These are phyloP conservation scores for Globisporangium okanoganense DNA, from an alignment of 352 stramenopile genomes.

Conservation along the genomic window DNA sequence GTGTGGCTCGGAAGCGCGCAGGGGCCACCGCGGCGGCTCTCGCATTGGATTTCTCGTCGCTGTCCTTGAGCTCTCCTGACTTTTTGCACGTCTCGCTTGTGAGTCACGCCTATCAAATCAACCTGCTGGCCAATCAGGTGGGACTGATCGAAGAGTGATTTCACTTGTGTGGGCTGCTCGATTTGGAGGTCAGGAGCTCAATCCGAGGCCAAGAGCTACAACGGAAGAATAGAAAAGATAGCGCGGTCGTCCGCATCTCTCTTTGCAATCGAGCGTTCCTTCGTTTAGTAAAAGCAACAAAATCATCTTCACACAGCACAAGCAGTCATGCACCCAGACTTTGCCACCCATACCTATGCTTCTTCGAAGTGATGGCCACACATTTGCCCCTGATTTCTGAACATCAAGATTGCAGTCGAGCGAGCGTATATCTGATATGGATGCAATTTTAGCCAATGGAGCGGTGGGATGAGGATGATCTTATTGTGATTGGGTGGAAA, in stretches of 20 bases:
- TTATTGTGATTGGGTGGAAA: neutral
- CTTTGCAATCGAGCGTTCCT: neutral
- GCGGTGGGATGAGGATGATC: neutral
- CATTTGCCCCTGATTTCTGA: slow-evolving; percentile 5
- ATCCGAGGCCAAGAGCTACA: neutral
- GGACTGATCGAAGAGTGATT: slow-evolving; percentile 4
- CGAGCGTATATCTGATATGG: neutral
- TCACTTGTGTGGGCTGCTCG: neutral
- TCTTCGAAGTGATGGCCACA: no score
- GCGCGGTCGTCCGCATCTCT: neutral
- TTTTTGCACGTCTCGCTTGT: neutral
- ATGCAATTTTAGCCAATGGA: neutral
- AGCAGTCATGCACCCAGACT: neutral
- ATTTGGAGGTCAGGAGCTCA: neutral
- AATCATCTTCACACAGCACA: neutral
- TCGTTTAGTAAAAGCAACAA: neutral
- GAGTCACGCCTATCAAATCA: neutral
- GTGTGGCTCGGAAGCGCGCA: neutral
- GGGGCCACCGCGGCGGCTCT: neutral
- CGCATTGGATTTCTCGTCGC: neutral
- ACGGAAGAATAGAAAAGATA: neutral
- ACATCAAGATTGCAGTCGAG: neutral
- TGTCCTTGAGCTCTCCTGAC: neutral
- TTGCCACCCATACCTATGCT: slow-evolving; percentile 1
- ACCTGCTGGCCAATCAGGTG: slow-evolving; percentile 4